phyloP scores from a whole-genome alignment of 225 moss, liverwort and hornwort species.

The Pleurozium schreberi region DNA sequence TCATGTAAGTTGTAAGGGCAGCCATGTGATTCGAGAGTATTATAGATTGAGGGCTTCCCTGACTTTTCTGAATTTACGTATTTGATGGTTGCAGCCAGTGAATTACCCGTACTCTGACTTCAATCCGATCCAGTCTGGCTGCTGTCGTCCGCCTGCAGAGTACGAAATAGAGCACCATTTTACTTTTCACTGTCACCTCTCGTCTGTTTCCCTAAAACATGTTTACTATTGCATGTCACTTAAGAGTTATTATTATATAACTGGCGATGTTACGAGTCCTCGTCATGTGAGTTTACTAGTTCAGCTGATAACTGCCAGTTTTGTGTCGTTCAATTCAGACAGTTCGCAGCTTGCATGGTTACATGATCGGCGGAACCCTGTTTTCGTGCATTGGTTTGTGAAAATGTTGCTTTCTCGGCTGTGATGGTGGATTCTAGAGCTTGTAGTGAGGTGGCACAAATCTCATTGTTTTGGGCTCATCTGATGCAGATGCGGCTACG shows the following conservation, averaged over 20 bases:
- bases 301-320: not conserved
- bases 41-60: not conserved
- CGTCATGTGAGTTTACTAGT: not conserved
- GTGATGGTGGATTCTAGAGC: not conserved
- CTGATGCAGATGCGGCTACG: constrained; percentile 26
- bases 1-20: not conserved
- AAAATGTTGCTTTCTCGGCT: not conserved
- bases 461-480: not conserved
- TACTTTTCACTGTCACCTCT: not conserved
- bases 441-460: not conserved
- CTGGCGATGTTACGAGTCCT: not conserved
- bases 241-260: not conserved
- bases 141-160: constrained; percentile 50
- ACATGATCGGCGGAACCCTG: no score
- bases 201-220: not conserved
- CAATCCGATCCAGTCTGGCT: constrained; percentile 37
- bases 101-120: constrained; percentile 16
- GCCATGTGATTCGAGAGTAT: not conserved
- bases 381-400: not conserved
- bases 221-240: not conserved
- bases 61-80: not conserved
- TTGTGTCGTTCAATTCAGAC: not conserved
- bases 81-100: constrained; percentile 7
- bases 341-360: not conserved
- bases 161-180: not conserved